Conservation (phyloP, 768 basidiomycete species). For the Solioccasus polychromus region DNA sequence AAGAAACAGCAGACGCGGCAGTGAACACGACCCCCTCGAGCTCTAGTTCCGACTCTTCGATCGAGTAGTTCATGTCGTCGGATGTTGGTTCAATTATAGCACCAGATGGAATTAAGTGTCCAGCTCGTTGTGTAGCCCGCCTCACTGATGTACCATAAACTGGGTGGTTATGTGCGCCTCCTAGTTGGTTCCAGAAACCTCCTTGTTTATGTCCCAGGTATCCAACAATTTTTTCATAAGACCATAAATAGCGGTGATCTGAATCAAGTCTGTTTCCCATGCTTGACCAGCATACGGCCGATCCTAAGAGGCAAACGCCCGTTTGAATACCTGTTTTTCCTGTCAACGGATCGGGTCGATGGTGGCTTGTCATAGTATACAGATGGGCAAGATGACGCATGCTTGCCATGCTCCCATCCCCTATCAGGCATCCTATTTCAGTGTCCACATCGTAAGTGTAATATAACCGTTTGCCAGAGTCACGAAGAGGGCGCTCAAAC, state of each 20-base stretch:
- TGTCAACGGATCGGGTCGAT: constrained; percentile 41
- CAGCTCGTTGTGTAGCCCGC: neutral
- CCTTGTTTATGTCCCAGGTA: neutral
- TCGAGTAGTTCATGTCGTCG: neutral
- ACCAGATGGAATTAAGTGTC: neutral
- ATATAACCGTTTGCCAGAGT: neutral
- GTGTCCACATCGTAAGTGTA: neutral
- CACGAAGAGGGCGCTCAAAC: neutral
- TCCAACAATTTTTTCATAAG: no score
- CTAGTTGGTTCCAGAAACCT: neutral
- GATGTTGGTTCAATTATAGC: no score
- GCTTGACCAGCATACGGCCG: constrained; percentile 33
- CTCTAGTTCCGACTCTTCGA: neutral
- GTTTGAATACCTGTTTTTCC: constrained; percentile 39
- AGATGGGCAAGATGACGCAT: constrained; percentile 37
- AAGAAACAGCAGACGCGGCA: constrained; percentile 1
- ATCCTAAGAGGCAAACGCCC: constrained; percentile 33
- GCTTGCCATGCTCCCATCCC: constrained; percentile 18
- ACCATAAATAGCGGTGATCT: no score
- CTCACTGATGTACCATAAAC: neutral
- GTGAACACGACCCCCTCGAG: neutral
- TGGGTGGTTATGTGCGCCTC: neutral
- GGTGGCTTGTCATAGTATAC: constrained; percentile 39
- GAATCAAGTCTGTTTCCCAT: constrained; percentile 18
- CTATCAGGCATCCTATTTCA: constrained; percentile 13